Evolutionary conservation across 805 yeast species (phyloP), one percentile per base, ranked within the genome.

Genomic region (Candida orba): DNA sequence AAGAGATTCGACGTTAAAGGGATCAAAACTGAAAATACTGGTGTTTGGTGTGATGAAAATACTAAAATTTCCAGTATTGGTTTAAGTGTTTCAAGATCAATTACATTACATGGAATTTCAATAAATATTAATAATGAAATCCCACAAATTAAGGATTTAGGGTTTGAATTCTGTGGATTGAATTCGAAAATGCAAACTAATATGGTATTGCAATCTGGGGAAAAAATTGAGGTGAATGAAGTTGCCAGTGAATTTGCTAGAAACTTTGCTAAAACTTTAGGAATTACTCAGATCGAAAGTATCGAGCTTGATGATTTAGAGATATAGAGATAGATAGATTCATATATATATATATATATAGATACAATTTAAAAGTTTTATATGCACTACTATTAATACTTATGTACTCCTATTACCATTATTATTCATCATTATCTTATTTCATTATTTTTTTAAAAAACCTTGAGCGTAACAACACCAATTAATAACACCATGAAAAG

Each of bases 21-120:
- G 12, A 29, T 36, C 12, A 67, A 63, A 47, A 84, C 86, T 1
- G 76, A 71, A 15, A 76, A 88, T 52, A 91, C 96, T 0, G 98
- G 98, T 0, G 95, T 91, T 3, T 91, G 97, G 97, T 68, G 82
- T 32, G 59, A 62, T 36, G 64, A 66, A 13, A 56, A 68, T 6
- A 56, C 64, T 27, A 90, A 93, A 60, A 82, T 93, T 29, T 90
- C 95, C 1, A 84, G 96, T 22, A 76, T 95, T 5, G 99, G 99
- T 0, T 79, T 91, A 41, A 89, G 88, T 55, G 81, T 91, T 7
- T 81, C 88, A 49, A 67, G 96, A 45, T 79, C 84, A 12, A 73
- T 93, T 29, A 87, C 97, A 0, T 79, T 93, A 1, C 96, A 90
- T 65, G 99, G 99, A 0, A 70, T 91, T 14, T 86, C 91, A 1